These are phyloP conservation scores for Microcera coccophila DNA, from an alignment of 2,329 filamentous ascomycete species.

Conservation along the genomic window DNA sequence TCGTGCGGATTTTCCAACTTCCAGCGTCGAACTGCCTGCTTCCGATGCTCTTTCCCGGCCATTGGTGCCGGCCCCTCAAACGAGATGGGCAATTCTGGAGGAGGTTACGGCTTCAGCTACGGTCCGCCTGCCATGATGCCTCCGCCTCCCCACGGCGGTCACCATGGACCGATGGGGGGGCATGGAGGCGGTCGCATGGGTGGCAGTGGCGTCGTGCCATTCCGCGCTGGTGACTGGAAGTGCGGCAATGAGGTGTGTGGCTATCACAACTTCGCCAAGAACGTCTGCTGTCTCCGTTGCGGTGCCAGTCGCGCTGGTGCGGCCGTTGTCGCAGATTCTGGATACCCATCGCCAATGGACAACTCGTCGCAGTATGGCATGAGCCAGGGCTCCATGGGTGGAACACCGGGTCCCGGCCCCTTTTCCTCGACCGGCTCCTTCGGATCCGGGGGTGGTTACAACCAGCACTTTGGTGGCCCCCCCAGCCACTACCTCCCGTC, in stretches of 20 bases:
- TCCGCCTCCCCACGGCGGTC: slow-evolving; percentile 67
- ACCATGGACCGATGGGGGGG: slow-evolving; percentile 54
- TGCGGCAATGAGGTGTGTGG: slow-evolving; percentile 95
- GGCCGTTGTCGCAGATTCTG: slow-evolving; percentile 89
- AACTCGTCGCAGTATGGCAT: slow-evolving; percentile 77
- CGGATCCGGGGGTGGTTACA: slow-evolving; percentile 59
- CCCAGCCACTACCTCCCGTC: slow-evolving; percentile 89
- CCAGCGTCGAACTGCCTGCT: slow-evolving; percentile 95
- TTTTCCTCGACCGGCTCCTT: slow-evolving; percentile 70
- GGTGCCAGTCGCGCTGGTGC: slow-evolving; percentile 92
- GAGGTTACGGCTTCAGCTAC: slow-evolving; percentile 57
- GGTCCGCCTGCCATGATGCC: slow-evolving; percentile 77
- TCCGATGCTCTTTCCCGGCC: slow-evolving; percentile 98
- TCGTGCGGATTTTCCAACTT: slow-evolving; percentile 99
- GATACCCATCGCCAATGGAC: slow-evolving; percentile 88
- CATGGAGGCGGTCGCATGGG: slow-evolving; percentile 68
- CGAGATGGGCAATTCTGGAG: slow-evolving; percentile 55
- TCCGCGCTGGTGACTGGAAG: slow-evolving; percentile 98
- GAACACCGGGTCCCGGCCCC: slow-evolving; percentile 72
- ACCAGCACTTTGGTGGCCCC: slow-evolving; percentile 81
- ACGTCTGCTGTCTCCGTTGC: slow-evolving; percentile 94
- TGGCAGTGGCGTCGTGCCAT: slow-evolving; percentile 83
- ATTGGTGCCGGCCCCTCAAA: slow-evolving; percentile 71
- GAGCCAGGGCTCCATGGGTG: slow-evolving; percentile 82
- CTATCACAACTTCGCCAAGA: slow-evolving; percentile 99